Conservation (phyloP, 2,329 filamentous ascomycete species). For the Colletotrichum truncatum region DNA sequence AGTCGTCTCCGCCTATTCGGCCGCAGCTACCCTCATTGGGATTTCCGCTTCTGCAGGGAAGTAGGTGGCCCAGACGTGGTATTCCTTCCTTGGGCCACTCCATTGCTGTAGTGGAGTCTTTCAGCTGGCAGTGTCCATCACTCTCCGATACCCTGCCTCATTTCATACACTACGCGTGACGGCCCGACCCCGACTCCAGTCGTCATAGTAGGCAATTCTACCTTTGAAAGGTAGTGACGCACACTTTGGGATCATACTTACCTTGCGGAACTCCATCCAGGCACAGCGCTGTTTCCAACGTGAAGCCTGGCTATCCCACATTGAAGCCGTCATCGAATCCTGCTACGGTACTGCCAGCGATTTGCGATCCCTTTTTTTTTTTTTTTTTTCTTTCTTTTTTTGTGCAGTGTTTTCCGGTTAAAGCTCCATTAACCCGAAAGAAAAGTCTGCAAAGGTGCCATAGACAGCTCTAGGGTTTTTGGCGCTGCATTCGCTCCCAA, state of each 20-base stretch:
- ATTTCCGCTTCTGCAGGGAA: neutral
- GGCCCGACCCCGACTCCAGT: neutral
- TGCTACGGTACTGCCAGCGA: neutral
- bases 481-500: slow-evolving; percentile 5
- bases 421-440: neutral
- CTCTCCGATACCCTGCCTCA: neutral
- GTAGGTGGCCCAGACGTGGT: neutral
- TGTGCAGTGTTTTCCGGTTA: neutral
- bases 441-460: neutral
- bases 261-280: neutral
- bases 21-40: neutral
- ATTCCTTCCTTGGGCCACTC: neutral
- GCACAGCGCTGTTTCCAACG: neutral
- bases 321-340: neutral
- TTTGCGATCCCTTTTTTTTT: neutral
- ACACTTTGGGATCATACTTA: neutral
- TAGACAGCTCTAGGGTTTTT: neutral
- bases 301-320: neutral
- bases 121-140: neutral
- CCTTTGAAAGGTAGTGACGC: neutral
- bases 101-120: neutral
- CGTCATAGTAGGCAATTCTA: neutral
- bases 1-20: neutral
- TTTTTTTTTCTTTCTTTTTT: too few relatives aligned
- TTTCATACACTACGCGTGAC: neutral